Evolutionary conservation across 768 basidiomycete species (phyloP), one percentile per base, ranked within the genome.

Genomic region (Lactifluus rugatus): DNA sequence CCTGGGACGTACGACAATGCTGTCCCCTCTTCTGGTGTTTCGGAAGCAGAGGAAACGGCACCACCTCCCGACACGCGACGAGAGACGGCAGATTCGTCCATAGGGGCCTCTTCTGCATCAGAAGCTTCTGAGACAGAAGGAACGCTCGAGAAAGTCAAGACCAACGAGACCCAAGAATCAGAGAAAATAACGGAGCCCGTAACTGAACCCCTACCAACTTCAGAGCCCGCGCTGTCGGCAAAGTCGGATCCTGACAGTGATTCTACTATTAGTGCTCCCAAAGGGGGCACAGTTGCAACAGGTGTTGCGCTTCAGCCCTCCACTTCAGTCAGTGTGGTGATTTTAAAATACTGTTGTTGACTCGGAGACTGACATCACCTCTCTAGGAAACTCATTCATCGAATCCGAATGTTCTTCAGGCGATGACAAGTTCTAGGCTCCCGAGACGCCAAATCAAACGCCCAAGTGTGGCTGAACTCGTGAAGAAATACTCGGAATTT

Each of bases 381-480:
- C 44, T 48, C n/a, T 8, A 62, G 62, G 55, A 52, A 48, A 3
- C 31, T 21, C 49, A 26, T 25, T n/a, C 23, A 3, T 1, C 45
- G n/a, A 45, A 58, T 52, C 23, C 16, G 14, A 52, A 45, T 17
- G 70, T 64, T 25, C 63, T 55, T 45, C 48, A 21, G 68, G 68
- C 34, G 21, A 48, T 52, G 34, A 72, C 74, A 39, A 65, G 70
- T 8, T 89, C 88, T 26, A 79, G 81, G 59, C 71, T 90, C 39
- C 88, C 88, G 26, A 77, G 86, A 21, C 78, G 84, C 14, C 66
- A 76, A 8, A 68, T 70, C 1, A 75, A 78, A 49, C 80, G 80
- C 16, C 78, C 84, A 3, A 84, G 76, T 59, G 92, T 96, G 0
- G 89, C 93, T 16, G 91, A 95, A 61, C 73, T 94, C 21, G 88